Evolutionary conservation across 225 moss, liverwort and hornwort species (phyloP).

Genomic region (Bryum argenteum): DNA sequence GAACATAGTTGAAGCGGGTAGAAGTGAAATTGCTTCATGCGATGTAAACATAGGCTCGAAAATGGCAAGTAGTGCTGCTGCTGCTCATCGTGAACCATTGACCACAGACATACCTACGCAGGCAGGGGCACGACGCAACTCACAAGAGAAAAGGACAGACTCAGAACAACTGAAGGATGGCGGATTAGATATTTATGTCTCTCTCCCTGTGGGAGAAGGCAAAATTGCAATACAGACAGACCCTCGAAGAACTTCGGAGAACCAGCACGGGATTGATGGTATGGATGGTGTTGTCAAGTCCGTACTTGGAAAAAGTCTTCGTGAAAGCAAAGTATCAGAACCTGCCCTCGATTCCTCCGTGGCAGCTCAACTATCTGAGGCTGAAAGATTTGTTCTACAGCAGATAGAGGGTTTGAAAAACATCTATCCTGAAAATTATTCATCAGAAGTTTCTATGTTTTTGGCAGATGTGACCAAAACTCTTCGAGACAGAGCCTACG

Average conservation of each 20-base stretch:
- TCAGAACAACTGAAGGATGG: conserved; percentile 24
- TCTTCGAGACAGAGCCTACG: conserved; percentile 7
- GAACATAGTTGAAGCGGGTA: conserved; percentile 9
- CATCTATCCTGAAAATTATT: background rate
- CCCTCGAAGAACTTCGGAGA: conserved; percentile 13
- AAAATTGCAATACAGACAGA: conserved; percentile 14
- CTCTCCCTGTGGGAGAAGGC: conserved; percentile 30
- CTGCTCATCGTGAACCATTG: conserved; percentile 8
- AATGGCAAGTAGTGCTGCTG: background rate
- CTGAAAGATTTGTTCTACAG: conserved; percentile 14
- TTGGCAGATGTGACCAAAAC: conserved; percentile 3
- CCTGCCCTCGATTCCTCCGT: conserved; percentile 13
- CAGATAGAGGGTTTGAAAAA: conserved; percentile 10
- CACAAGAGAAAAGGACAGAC: conserved; percentile 5
- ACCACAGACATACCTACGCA: conserved; percentile 11
- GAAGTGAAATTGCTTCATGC: conserved; percentile 4
- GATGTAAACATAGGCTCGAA: background rate
- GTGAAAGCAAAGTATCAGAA: conserved; percentile 15
- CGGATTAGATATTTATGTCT: conserved; percentile 30
- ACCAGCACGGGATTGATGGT: conserved; percentile 10
- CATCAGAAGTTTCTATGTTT: conserved; percentile 6
- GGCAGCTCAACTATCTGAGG: conserved; percentile 4
- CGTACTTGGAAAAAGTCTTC: conserved; percentile 33
- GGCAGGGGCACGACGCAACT: background rate
- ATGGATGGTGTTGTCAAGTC: conserved; percentile 23